These are phyloP conservation scores for Rhinocladiella mackenziei DNA, from an alignment of 2,329 filamentous ascomycete genomes.

Conservation along the genomic window DNA sequence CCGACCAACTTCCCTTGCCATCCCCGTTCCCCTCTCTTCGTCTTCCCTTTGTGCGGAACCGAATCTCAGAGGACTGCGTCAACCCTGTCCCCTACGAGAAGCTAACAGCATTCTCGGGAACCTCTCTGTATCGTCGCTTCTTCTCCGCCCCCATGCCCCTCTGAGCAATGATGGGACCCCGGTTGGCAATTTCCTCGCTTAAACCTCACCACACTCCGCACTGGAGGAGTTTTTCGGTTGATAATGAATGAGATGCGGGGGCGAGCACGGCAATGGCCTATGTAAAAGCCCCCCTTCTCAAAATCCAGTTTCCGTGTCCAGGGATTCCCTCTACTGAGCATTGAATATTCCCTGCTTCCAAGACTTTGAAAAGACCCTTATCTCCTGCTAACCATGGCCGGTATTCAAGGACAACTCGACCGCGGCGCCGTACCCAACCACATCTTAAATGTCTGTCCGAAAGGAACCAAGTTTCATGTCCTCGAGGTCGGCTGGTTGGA, in stretches of 20 bases:
- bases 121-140: neutral
- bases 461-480: constrained; percentile 29
- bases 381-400: constrained; percentile 15
- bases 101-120: constrained; percentile 10
- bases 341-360: neutral
- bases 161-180: neutral
- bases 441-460: constrained; percentile 28
- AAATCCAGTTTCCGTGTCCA: constrained; percentile 5
- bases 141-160: constrained; percentile 2
- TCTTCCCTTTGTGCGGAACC: constrained; percentile 12
- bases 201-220: constrained; percentile 5
- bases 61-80: constrained; percentile 2
- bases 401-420: constrained; percentile 28
- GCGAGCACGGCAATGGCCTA: constrained; percentile 1
- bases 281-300: constrained; percentile 10
- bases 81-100: constrained; percentile 6
- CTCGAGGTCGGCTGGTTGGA: constrained; percentile 29
- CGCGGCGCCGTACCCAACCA: constrained; percentile 26
- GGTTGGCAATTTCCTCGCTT: neutral
- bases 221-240: constrained; percentile 1
- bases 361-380: neutral
- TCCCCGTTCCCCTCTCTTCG: neutral
- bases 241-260: constrained; percentile 1
- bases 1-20: too few species aligned
- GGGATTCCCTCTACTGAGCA: neutral